A percentile compares a stretch with the other conserved stretches of the same genome.
Evolutionary conservation across 306 rosid genomes (phyloP).

Genomic region (Acacia melanoxylon): DNA sequence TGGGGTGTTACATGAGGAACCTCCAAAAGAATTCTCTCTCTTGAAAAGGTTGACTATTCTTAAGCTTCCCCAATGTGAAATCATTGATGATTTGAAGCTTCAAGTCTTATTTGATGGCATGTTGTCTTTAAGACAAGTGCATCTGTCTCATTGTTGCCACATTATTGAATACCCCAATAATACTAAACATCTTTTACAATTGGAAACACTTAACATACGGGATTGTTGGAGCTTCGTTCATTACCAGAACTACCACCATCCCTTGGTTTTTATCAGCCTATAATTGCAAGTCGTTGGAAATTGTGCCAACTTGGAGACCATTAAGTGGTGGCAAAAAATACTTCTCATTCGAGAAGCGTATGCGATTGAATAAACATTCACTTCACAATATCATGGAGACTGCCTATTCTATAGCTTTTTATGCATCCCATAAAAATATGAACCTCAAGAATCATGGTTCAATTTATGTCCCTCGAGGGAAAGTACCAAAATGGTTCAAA

Average conservation of each 20-base stretch:
- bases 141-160: neutral
- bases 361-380: neutral
- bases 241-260: conserved; percentile 22
- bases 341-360: neutral
- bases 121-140: neutral
- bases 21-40: neutral
- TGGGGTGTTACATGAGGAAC: no score
- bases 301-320: neutral
- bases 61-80: neutral
- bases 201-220: neutral
- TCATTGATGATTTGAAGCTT: neutral
- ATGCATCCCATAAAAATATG: neutral
- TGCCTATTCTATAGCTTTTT: neutral
- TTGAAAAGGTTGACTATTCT: neutral
- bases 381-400: neutral
- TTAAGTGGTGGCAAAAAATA: accelerated
- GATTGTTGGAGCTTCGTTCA: neutral
- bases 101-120: neutral
- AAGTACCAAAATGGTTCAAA: neutral
- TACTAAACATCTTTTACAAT: neutral
- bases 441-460: accelerated
- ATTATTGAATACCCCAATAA: neutral
- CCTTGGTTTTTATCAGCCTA: accelerated
- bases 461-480: neutral
- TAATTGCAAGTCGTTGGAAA: neutral